Evolutionary conservation across 306 rosid genomes (phyloP).

Genomic region (Lupinus albus): DNA sequence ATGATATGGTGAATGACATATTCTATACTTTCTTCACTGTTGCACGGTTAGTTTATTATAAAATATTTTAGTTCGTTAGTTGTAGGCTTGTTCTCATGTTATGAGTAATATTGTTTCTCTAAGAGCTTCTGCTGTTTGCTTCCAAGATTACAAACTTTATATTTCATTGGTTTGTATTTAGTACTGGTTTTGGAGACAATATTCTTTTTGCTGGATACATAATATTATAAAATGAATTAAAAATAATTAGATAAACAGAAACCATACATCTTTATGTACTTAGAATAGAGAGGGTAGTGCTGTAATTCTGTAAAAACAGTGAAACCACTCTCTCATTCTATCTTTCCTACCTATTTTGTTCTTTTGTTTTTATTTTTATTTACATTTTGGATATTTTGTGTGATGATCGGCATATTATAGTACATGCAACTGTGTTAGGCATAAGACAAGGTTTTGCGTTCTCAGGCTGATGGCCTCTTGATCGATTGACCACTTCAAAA

Average conservation of each 20-base stretch:
- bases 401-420: conserved; percentile 32
- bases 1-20: conserved; percentile 91
- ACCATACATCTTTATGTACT: conserved; percentile 15
- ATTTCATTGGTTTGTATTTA: conserved; percentile 26
- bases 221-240: background rate
- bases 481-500: conserved; percentile 11
- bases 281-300: conserved; percentile 30
- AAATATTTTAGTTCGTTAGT: conserved; percentile 30
- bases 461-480: conserved; percentile 29
- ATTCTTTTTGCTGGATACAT: conserved; percentile 26
- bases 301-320: conserved; percentile 27
- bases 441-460: background rate
- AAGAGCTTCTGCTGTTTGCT: conserved; percentile 33
- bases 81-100: conserved; percentile 19
- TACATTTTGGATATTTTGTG: background rate
- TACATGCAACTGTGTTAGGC: conserved; percentile 18
- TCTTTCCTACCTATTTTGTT: conserved; percentile 21
- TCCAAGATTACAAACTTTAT: conserved; percentile 34
- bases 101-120: conserved; percentile 29
- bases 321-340: conserved; percentile 11
- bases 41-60: conserved; percentile 70
- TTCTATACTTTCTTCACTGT: conserved; percentile 82
- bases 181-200: conserved; percentile 27
- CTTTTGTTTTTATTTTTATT: background rate
- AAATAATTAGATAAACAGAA: conserved; percentile 19